Evolutionary conservation across 2,329 filamentous ascomycete genomes (phyloP), one percentile per base, ranked within the genome.

Genomic region (Geosmithia morbida): DNA sequence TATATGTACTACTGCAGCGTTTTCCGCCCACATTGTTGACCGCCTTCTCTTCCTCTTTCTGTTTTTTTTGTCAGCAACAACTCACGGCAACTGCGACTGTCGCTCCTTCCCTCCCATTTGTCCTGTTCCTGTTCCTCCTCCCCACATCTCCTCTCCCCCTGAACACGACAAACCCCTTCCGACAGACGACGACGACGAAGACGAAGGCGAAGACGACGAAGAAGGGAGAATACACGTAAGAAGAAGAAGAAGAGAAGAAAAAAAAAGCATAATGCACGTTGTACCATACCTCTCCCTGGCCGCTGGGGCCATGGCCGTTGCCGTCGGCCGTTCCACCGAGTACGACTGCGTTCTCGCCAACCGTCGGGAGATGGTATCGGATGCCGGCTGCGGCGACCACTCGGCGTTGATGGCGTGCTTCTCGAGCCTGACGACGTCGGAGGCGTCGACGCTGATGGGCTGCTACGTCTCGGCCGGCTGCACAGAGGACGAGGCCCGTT

Each of bases 351-450:
- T 75, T 47, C 56, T 58, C 45, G 51, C 57, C 46, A 59, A 66
- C 51, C 61, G 64, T 51, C 48, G 51, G 20, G 59, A 66, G 45
- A 61, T 75, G 45, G 66, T 68, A 44, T 51, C 49, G 16, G 57
- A 59, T 40, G 61, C 70, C 14, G 60, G 61, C 47, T 75, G 72
- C 57, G 71, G 69, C 44, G 57, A 71, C 54, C 56, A 57, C 48
- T 60, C 57, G 48, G 60, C 64, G 40, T 61, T 75, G 51, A 56
- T 59, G 46, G 49, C 60, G 54, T 77, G 72, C 57, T 60, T 77
- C 45, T 50, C 54, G 10, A 51, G 56, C 33, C 59, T 64, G 29
- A 51, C 61, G 47, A 51, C 57, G 51, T 52, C 62, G 49, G 53
- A 56, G 44, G 46, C 56, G 14, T 47, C 50, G 17, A 60, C 66